Conservation (phyloP, 257 asterid genomes). For the Fraxinus excelsior region DNA sequence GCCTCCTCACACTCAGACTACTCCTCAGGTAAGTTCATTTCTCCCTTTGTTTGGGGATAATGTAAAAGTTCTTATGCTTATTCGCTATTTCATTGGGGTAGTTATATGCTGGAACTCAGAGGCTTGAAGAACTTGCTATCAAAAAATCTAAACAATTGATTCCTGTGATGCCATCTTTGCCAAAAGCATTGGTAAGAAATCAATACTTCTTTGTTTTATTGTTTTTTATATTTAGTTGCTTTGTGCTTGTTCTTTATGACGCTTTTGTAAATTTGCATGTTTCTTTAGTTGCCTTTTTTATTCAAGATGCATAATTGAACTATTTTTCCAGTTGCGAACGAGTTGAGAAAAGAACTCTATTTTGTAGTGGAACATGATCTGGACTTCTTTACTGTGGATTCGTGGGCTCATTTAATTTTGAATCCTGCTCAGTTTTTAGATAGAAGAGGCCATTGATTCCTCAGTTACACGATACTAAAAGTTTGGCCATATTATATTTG, state of each 20-base stretch:
- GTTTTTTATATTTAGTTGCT: conserved; percentile 18
- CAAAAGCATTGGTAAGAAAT: conserved; percentile 67
- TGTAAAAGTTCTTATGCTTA: conserved; percentile 23
- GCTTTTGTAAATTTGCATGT: conserved; percentile 16
- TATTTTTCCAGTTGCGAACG: neutral
- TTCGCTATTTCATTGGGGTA: conserved; percentile 27
- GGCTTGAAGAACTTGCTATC: conserved; percentile 84
- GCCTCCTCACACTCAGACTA: conserved; percentile 53
- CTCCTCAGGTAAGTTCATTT: conserved; percentile 54
- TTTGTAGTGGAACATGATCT: neutral
- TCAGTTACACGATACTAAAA: neutral
- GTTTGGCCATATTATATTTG: neutral
- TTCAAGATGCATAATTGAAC: neutral
- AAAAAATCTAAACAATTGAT: conserved; percentile 85
- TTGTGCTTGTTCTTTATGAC: neutral
- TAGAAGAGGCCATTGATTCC: neutral
- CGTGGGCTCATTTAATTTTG: neutral
- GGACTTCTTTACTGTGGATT: neutral
- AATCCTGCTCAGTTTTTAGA: conserved; percentile 20
- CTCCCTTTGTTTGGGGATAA: conserved; percentile 6
- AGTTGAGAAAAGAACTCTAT: neutral
- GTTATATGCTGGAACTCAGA: conserved; percentile 68
- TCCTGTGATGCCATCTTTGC: conserved; percentile 76
- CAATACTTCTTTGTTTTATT: conserved; percentile 2
- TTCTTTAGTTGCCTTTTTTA: neutral